Conservation (phyloP, 805 yeast species). For the Peterozyma toletana region DNA sequence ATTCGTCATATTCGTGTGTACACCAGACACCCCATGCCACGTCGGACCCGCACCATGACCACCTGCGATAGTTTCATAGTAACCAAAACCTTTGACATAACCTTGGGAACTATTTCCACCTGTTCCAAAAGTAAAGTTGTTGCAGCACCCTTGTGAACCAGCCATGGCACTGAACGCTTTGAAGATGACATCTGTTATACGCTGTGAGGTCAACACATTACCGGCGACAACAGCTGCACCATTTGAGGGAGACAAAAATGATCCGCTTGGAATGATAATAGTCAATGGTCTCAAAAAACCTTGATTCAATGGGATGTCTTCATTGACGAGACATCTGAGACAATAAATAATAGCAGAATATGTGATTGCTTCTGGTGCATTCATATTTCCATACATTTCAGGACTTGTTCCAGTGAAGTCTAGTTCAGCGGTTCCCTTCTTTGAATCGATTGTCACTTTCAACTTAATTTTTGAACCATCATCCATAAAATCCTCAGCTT, state of each 20-base stretch:
- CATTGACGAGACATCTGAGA: conserved; percentile 74
- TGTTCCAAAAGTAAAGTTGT: conserved; percentile 87
- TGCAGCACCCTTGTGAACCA: conserved; percentile 94
- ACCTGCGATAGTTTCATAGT: conserved; percentile 92
- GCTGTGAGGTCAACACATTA: conserved; percentile 90
- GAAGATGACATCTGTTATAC: conserved; percentile 83
- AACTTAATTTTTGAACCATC: conserved; percentile 70
- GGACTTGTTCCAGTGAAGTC: conserved; percentile 84
- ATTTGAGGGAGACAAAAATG: conserved; percentile 64
- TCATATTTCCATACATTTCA: conserved; percentile 84
- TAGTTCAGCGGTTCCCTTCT: conserved; percentile 57
- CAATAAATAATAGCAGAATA: conserved; percentile 86
- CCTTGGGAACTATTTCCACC: conserved; percentile 53
- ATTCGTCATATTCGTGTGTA: conserved; percentile 91
- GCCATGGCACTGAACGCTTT: conserved; percentile 87
- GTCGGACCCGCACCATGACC: conserved; percentile 86
- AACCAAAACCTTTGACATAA: conserved; percentile 68
- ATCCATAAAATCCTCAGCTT: conserved; percentile 65
- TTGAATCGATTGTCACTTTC: conserved; percentile 39
- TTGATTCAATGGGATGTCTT: conserved; percentile 87
- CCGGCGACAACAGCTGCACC: conserved; percentile 95
- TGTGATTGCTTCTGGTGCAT: conserved; percentile 89
- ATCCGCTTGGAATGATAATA: conserved; percentile 54
- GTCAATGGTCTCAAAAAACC: conserved; percentile 83
- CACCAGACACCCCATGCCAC: conserved; percentile 86